These are phyloP conservation scores for Fusarium staphyleae DNA, from an alignment of 2,329 filamentous ascomycete genomes.

Conservation along the genomic window DNA sequence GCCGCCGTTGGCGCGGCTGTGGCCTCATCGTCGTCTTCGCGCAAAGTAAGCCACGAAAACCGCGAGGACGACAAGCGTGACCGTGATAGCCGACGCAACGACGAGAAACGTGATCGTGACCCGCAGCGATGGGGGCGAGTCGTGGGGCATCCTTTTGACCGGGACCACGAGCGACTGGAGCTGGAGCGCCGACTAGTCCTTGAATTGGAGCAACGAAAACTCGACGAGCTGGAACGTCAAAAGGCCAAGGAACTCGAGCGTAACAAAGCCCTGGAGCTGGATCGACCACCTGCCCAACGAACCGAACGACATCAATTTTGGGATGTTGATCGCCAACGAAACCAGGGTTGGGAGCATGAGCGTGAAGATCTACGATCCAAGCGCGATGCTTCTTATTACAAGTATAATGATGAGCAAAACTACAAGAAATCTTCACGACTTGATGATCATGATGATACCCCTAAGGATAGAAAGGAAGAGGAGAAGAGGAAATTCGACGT, in stretches of 20 bases:
- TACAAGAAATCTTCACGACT: slow-evolving; percentile 43
- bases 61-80: slow-evolving; percentile 34
- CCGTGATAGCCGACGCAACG: slow-evolving; percentile 19
- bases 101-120: slow-evolving; percentile 27
- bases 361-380: slow-evolving; percentile 43
- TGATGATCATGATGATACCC: slow-evolving; percentile 44
- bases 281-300: slow-evolving; percentile 14
- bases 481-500: slow-evolving; percentile 38
- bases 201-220: slow-evolving; percentile 9
- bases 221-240: slow-evolving; percentile 11
- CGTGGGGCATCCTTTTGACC: slow-evolving; percentile 26
- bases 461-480: slow-evolving; percentile 38
- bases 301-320: slow-evolving; percentile 26
- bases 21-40: slow-evolving; percentile 37
- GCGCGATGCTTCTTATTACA: slow-evolving; percentile 41
- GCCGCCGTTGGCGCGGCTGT: slow-evolving; percentile 54
- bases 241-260: slow-evolving; percentile 19
- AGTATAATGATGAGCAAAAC: slow-evolving; percentile 42
- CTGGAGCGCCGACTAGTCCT: slow-evolving; percentile 26
- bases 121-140: slow-evolving; percentile 27
- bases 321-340: slow-evolving; percentile 25
- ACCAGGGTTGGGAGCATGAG: slow-evolving; percentile 32
- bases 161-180: slow-evolving; percentile 32
- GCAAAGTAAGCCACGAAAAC: slow-evolving; percentile 25
- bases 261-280: slow-evolving; percentile 4